A percentile compares a stretch with the other conserved stretches of the same genome.
Evolutionary conservation across 2,329 filamentous ascomycete genomes (phyloP).

Genomic region (Atkinsonella texensis): DNA sequence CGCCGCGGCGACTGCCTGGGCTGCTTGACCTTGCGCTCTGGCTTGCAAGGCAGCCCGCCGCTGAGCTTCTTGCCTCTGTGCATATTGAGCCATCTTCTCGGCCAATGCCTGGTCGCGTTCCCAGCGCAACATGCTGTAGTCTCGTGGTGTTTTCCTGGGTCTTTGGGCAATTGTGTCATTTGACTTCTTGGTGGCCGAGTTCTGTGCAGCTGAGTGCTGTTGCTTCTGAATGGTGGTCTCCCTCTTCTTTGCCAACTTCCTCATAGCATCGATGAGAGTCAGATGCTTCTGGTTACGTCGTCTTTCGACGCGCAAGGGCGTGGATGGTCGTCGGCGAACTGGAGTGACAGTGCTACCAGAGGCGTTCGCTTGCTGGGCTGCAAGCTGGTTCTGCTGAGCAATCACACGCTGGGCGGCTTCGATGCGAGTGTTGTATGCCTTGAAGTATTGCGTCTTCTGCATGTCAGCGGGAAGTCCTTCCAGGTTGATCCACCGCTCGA

Average conservation of each 20-base stretch:
- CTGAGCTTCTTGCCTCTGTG: slow-evolving; percentile 47
- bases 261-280: slow-evolving; percentile 84
- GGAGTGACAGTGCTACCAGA: slow-evolving; percentile 21
- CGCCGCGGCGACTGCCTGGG: slow-evolving; percentile 32
- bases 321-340: slow-evolving; percentile 56
- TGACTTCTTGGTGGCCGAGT: slow-evolving; percentile 71
- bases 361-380: slow-evolving; percentile 36
- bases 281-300: slow-evolving; percentile 78
- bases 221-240: slow-evolving; percentile 80
- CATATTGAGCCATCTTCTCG: slow-evolving; percentile 44
- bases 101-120: slow-evolving; percentile 65
- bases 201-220: slow-evolving; percentile 66
- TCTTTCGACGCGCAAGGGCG: slow-evolving; percentile 75
- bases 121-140: slow-evolving; percentile 81
- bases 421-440: slow-evolving; percentile 50
- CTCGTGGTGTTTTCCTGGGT: slow-evolving; percentile 65
- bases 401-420: slow-evolving; percentile 46
- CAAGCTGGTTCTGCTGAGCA: slow-evolving; percentile 39
- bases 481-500: slow-evolving; percentile 88
- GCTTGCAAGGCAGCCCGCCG: slow-evolving; percentile 38
- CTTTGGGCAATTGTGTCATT: slow-evolving; percentile 47
- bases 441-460: slow-evolving; percentile 92
- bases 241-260: slow-evolving; percentile 87
- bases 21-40: slow-evolving; percentile 31
- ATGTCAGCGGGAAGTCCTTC: slow-evolving; percentile 88